Evolutionary conservation across 2,329 filamentous ascomycete genomes (phyloP), one percentile per base, ranked within the genome.

Genomic region (Xylariaceae sp.): DNA sequence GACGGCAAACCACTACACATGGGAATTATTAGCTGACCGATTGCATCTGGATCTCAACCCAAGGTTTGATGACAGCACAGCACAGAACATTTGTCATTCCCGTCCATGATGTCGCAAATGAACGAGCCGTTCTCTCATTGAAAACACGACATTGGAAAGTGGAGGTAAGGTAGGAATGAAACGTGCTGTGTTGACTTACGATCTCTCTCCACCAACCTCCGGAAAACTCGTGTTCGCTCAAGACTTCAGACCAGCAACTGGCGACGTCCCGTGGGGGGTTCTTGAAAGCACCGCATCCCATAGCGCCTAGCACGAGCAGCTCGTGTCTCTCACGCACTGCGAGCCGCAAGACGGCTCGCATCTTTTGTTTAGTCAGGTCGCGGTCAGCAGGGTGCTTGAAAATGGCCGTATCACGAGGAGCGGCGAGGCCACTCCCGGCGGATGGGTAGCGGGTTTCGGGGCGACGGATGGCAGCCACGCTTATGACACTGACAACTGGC

Each of bases 231-330:
- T 55, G 36, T 63, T 89, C 83, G 31, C 63, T 51, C 49, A 89
- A 69, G 33, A 88, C 83, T 60, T 83, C 78, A 28, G 72, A 64
- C 76, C 85, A 90, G 59, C 83, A 84, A 33, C 70, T 53, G 2
- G 81, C 84, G n/a, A 89, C 80, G 55, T 83, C 82, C 31, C 71
- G 68, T 0, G 75, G 74, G 9, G 87, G 87, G 63, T 89, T 87
- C 0, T 59, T 60, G 64, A 87, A 88, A 0, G 79, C 84, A 3
- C 86, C 87, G 60, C 86, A 90, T 0, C 87, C 87, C 45, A 90
- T 63, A 0, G 87, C 86, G 0, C 87, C 86, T 1, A 90, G 73
- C 5, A 90, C 81, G 9, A 90, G 68, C 58, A 77, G 73, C 18
- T 76, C 72, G 60, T 88, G 83, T 1, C 74, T 74, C 28, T 79